Evolutionary conservation across 176 grass and related monocot species (phyloP), one percentile per base, ranked within the genome.

Genomic region (Neostapfia colusana): DNA sequence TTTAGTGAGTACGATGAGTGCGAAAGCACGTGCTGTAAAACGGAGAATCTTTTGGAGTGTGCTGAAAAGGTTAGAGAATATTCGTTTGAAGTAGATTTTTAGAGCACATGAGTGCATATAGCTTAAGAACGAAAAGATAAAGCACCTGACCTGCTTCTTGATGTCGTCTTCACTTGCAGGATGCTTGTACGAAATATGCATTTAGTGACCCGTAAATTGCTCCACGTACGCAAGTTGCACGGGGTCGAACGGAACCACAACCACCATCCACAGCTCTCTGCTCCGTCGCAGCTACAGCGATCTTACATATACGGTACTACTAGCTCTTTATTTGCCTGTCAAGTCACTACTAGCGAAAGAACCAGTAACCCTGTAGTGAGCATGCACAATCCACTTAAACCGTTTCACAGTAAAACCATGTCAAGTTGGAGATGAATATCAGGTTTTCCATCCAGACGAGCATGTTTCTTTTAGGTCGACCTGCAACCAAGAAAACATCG

Each of bases 171-270:
- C 20, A 3, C 7, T 46, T 60, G 39, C 20, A 12, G 20, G 71
- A 59, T 26, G 39, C 50, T 68, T 75, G 25, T 20, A 83, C 39
- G 73, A 77, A 63, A n/a, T 65, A 83, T 70, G 63, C 53, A 76
- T 61, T 78, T 37, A 78, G 68, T 46, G 58, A 18, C 36, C 12
- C 83, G 67, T 79, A 76, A 76, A 61, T 60, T 21, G 54, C 76
- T 79, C 79, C 69, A 80, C 69, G 21, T 61, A 80, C 69, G 21
- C 61, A 13, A 85, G 69, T 46, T 27, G 76, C 83, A 74, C 74
- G 83, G 83, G 83, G 71, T 57, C 69, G 10, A 67, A 72, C 58
- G 69, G 74, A 53, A 61, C 43, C 44, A 26, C 21, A 63, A 28
- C 43, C 16, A 41, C 41, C 34, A 63, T 31, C 65, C 23, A 24